Percentiles rank a stretch among this genome's conserved stretches.
phyloP scores from a whole-genome alignment of 176 grass and related monocot species.

The Coix lacrymajobi region DNA sequence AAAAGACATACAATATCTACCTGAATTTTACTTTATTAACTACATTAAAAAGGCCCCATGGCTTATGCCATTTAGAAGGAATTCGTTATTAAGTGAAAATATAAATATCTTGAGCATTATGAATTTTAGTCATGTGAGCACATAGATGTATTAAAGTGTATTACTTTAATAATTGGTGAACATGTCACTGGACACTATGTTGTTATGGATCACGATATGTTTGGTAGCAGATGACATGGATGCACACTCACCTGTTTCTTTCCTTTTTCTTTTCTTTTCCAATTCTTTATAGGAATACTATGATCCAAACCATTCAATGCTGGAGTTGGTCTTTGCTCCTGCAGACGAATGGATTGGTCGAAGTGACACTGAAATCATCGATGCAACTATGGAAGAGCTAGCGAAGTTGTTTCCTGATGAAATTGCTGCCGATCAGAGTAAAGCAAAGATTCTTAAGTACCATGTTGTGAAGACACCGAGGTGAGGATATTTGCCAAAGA shows the following conservation, averaged over 20 bases:
- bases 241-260: neutral
- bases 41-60: neutral
- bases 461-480: constrained; percentile 92
- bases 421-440: constrained; percentile 87
- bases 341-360: constrained; percentile 89
- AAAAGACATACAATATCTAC: neutral
- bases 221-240: neutral
- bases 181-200: neutral
- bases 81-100: neutral
- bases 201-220: neutral
- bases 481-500: constrained; percentile 29
- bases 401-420: constrained; percentile 92
- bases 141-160: neutral
- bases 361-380: constrained; percentile 80
- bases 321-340: constrained; percentile 94
- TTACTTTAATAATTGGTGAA: neutral
- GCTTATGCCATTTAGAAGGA: neutral
- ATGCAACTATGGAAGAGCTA: constrained; percentile 88
- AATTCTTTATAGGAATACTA: constrained; percentile 84
- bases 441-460: constrained; percentile 91
- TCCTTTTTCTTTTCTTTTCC: neutral
- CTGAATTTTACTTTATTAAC: neutral
- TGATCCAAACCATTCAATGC: constrained; percentile 88
- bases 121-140: neutral
- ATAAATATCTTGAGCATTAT: neutral